phyloP scores from a whole-genome alignment of 2,329 filamentous ascomycete genomes.

The Fusarium subtropicale region DNA sequence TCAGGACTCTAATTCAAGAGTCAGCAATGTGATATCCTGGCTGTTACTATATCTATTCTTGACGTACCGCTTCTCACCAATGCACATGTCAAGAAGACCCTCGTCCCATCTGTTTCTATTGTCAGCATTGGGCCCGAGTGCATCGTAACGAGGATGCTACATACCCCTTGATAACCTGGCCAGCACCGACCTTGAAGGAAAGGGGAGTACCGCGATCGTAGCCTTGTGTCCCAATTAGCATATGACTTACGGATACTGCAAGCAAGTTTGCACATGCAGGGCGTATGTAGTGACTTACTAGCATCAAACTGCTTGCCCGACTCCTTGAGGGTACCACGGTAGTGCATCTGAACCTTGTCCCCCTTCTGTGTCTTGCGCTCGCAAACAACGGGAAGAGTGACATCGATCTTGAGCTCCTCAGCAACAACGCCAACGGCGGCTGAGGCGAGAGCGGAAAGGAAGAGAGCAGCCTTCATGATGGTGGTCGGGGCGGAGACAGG shows the following conservation, averaged over 20 bases:
- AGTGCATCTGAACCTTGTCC: constrained; percentile 88
- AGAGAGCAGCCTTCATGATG: constrained; percentile 63
- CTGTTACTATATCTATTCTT: constrained; percentile 4
- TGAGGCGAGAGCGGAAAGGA: constrained; percentile 64
- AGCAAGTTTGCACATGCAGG: constrained; percentile 11
- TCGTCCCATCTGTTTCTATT: constrained; percentile 78
- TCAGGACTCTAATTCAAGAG: constrained; percentile 71
- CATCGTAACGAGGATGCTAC: constrained; percentile 43
- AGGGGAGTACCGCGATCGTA: constrained; percentile 84
- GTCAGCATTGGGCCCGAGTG: constrained; percentile 35
- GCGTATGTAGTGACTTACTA: constrained; percentile 57
- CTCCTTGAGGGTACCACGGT: constrained; percentile 80
- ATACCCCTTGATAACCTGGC: constrained; percentile 90
- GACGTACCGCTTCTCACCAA: constrained; percentile 82
- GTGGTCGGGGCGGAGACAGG: constrained; percentile 29
- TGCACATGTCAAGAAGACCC: constrained; percentile 92
- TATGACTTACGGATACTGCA: neutral
- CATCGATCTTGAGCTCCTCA: constrained; percentile 78
- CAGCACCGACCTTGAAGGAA: constrained; percentile 80
- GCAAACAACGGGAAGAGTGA: constrained; percentile 80
- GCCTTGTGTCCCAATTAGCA: constrained; percentile 52
- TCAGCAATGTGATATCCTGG: constrained; percentile 20
- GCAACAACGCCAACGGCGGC: constrained; percentile 64
- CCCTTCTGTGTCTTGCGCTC: constrained; percentile 80
- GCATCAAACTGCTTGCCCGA: constrained; percentile 87